Base-by-base conservation (phyloP, 495 filamentous ascomycete species). In the Penicillium mononematosum region DNA sequence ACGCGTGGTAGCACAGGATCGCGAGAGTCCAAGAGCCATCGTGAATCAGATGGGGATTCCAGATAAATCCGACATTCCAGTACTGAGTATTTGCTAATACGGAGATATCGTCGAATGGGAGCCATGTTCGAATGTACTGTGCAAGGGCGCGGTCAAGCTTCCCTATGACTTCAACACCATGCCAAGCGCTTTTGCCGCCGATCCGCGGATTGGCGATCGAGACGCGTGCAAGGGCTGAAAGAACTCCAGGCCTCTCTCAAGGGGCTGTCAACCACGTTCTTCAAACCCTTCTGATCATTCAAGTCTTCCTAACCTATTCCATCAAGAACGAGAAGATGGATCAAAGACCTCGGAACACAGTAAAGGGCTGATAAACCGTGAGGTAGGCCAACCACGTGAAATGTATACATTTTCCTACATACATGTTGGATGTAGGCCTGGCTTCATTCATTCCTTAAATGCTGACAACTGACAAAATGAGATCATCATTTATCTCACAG, bases 11-110 rank as follows among this genome's bases (percentile, higher is more conserved):
- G 82, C 29, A 91, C 81, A 1, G 88, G 85, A 58, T 89, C 78
- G 45, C 84, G 81, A 17, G 86, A 71, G 46, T 70, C 60, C 45
- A 96, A 81, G 9, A 98, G 85, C 94, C 94, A 98, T 57, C 85
- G 78, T 41, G 86, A 81, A 44, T 95, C 86, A 8, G 88, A 83
- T 3, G 94, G 94, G 55, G 89, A 90, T 55, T 97, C 94, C 44
- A 96, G 84, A 73, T 96, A 98, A 63, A 98, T 93, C 41, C 93
- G 90, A 48, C 87, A 89, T 80, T 98, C 94, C 45, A 98, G 82
- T 53, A 96, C 91, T 17, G 94, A 95, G 71, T 89, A 88, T 67
- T 91, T 88, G 56, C 86, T 89, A 56, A 94, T 92, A 45, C 90
- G 81, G 52, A 94, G 83, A 62, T 94, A 94, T 60, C 89, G 83